Percentiles rank a stretch among this genome's conserved stretches.
Conservation (phyloP, 345 rosid genomes). For the Lepidium sativum region DNA sequence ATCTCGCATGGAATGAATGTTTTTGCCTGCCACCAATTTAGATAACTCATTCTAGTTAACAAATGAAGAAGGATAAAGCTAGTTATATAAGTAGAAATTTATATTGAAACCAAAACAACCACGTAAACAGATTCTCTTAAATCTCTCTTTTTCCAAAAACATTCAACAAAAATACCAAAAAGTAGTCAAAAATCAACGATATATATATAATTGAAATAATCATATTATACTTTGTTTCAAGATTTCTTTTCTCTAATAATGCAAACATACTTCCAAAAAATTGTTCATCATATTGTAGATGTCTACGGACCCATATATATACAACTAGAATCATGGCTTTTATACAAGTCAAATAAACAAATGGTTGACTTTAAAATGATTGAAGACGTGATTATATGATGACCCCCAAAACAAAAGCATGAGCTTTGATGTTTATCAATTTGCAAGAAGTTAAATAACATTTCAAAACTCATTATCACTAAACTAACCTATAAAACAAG, state of each 20-base stretch:
- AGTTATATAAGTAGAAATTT: background rate
- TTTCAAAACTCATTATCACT: no score
- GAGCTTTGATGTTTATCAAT: no score
- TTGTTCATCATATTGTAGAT: conserved; percentile 3
- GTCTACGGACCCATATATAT: background rate
- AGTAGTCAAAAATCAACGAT: conserved; percentile 33
- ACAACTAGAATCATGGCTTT: no score
- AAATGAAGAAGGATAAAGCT: background rate
- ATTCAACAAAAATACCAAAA: background rate
- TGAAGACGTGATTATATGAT: no score
- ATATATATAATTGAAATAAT: background rate
- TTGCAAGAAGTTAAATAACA: no score
- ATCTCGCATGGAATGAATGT: conserved; percentile 1
- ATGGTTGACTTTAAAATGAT: no score
- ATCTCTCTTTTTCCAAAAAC: background rate
- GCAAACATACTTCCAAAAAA: conserved; percentile 1
- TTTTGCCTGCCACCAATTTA: conserved; percentile 22
- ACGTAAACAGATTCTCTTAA: conserved; percentile 13
- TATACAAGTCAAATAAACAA: no score
- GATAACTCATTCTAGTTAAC: conserved; percentile 1
- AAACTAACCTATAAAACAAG: no score
- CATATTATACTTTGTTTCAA: background rate
- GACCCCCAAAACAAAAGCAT: no score
- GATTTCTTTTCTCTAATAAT: background rate
- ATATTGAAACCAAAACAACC: conserved; percentile 5